Base-by-base conservation (phyloP, 345 rosid species). In the Lagerstroemia speciosa region DNA sequence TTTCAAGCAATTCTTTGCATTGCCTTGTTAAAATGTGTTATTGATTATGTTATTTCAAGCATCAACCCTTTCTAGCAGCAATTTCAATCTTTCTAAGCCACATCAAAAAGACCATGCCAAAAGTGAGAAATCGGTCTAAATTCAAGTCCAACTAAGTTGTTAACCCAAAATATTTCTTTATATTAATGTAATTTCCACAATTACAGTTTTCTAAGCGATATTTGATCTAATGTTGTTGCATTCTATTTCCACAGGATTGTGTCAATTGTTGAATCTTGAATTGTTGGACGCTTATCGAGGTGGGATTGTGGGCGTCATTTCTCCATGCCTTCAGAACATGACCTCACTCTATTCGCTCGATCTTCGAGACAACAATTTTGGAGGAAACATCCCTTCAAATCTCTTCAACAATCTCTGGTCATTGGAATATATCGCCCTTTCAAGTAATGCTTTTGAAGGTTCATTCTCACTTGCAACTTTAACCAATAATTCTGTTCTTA, bases 251-350 rank as follows among this genome's bases (percentile, higher is more conserved):
- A 41, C 8, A 41, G 0, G 58, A 8, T 45, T 69, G n/a, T 69
- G 72, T 5, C 2, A 52, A 29, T 32, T 45, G 34, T 37, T 24
- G 32, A 40, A 65, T 19, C 74, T 71, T 40, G 65, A 71, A 38
- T 50, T 38, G n/a, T 43, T 71, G 27, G 32, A 71, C 29, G n/a
- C 65, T 9, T 5, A 29, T 8, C 0, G 0, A 1, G 64, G 52
- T 41, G 2, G 0, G 8, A 52, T 65, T 16, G 1, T 15, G 26
- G 64, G 65, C 50, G 2, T 33, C 5, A 68, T 65, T 53, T 69
- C 65, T 8, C 6, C 74, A 3, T 64, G 69, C 36, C 53, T 65
- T 0, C 27, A 3, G 24, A 71, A 50, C 30, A 0, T 66, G 30
- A 64, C 63, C 20, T 52, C 69, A 0, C 69, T 71, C 0, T 36